Evolutionary conservation across 2,329 filamentous ascomycete species (phyloP).

Genomic region (Pyrenophora tritici-repentis): DNA sequence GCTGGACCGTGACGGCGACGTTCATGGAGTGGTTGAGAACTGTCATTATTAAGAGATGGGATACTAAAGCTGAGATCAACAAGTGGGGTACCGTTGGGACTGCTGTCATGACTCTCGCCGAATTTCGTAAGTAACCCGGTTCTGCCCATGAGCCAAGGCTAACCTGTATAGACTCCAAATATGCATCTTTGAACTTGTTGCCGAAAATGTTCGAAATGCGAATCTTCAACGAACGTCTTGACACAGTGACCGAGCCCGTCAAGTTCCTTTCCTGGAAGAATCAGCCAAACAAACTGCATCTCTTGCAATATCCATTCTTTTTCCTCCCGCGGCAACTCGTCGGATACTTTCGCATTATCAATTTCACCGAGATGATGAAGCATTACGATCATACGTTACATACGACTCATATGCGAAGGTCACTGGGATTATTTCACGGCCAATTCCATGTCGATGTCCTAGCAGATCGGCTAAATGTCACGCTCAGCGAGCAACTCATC

Average conservation of each 20-base stretch:
- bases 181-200: slow-evolving; percentile 55
- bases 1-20: slow-evolving; percentile 44
- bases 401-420: slow-evolving; percentile 33
- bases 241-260: slow-evolving; percentile 71
- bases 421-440: slow-evolving; percentile 31
- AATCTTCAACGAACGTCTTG: slow-evolving; percentile 75
- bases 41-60: slow-evolving; percentile 79
- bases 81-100: slow-evolving; percentile 75
- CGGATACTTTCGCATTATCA: slow-evolving; percentile 84
- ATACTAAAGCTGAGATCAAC: slow-evolving; percentile 72
- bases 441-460: slow-evolving; percentile 33
- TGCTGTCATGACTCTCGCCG: slow-evolving; percentile 73
- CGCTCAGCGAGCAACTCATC: slow-evolving; percentile 49
- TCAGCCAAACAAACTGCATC: slow-evolving; percentile 69
- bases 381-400: slow-evolving; percentile 63
- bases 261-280: slow-evolving; percentile 69
- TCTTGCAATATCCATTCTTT: slow-evolving; percentile 80
- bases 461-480: slow-evolving; percentile 40
- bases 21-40: slow-evolving; percentile 73
- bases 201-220: slow-evolving; percentile 72
- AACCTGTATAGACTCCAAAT: slow-evolving; percentile 27
- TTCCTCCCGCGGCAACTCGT: slow-evolving; percentile 76
- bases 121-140: slow-evolving; percentile 61
- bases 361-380: slow-evolving; percentile 83
- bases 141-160: slow-evolving; percentile 3